Base-by-base conservation (phyloP, 768 basidiomycete species). In the Phanerochaete carnosa region DNA sequence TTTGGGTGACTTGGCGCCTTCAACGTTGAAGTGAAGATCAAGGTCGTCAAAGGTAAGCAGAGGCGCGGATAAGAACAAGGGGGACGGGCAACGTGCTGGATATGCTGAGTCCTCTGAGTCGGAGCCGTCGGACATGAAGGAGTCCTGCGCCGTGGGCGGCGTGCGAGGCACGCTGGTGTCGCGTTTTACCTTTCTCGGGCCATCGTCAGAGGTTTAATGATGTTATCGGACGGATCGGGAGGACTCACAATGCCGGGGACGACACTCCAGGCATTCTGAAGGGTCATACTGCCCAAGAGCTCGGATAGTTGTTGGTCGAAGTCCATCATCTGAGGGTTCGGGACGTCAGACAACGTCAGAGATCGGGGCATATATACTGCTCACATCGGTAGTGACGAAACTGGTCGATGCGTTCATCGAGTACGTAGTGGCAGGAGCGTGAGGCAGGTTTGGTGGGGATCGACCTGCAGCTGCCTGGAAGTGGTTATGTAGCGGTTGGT, bases 31-130 rank as follows among this genome's bases (percentile, higher is more conserved):
- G 49, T 45, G 47, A 26, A 56, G 56, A 43, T 39, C 26, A 50
- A 62, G 57, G 50, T 62, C 62, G 45, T 62, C 62, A 39, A 61
- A 59, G 30, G 58, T 53, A 58, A 59, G 60, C 33, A 53, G 59
- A 15, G 45, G 55, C 50, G 55, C 29, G 53, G 57, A 46, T 49
- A 43, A 39, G 57, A 62, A 54, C 30, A 62, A 56, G 37, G 57
- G 63, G 53, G 45, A 56, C 35, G 60, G 39, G 64, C 43, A 45
- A 55, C 62, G 60, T 60, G 69, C 70, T 59, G 63, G 66, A 57
- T 68, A 68, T n/a, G 60, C 60, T 52, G 67, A 62, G 61, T 66
- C 67, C 64, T 69, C 68, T 55, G 60, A 62, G 64, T 67, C 65
- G 60, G 66, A 69, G 30, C 64, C 62, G 64, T 69, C 70, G 58